These are phyloP conservation scores for Furcasterigmium sp. DNA, from an alignment of 2,329 filamentous ascomycete genomes.

Conservation along the genomic window DNA sequence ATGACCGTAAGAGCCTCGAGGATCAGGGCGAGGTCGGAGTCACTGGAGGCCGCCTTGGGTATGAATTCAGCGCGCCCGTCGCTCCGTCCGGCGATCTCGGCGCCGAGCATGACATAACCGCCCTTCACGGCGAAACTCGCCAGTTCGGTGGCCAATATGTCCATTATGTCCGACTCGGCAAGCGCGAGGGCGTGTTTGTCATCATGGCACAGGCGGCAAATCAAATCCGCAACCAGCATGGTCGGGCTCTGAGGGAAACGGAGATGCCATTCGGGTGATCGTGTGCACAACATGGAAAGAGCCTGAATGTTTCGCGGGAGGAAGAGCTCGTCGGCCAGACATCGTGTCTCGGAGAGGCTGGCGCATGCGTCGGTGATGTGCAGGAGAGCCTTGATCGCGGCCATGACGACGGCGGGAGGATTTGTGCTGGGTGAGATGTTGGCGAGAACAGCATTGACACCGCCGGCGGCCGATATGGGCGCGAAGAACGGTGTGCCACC, in stretches of 20 bases:
- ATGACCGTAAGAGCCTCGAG: conserved; percentile 74
- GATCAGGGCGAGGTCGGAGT: conserved; percentile 60
- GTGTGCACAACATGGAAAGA: conserved; percentile 30
- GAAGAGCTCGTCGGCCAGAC: conserved; percentile 63
- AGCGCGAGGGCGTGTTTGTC: conserved; percentile 68
- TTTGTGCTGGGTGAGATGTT: conserved; percentile 62
- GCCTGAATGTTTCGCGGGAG: conserved; percentile 51
- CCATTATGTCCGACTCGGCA: conserved; percentile 67
- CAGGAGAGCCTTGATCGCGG: conserved; percentile 69
- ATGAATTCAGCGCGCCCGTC: conserved; percentile 53
- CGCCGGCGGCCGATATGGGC: conserved; percentile 63
- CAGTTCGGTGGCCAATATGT: conserved; percentile 70
- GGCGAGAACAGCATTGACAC: conserved; percentile 65
- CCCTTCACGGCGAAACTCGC: conserved; percentile 64
- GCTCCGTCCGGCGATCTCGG: conserved; percentile 47
- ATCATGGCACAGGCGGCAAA: conserved; percentile 58
- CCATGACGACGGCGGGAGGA: conserved; percentile 61
- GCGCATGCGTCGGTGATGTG: conserved; percentile 63
- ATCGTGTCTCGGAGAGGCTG: conserved; percentile 39
- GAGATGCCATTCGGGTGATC: neutral
- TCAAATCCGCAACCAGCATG: conserved; percentile 50
- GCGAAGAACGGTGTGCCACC: conserved; percentile 75
- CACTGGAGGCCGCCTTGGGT: conserved; percentile 55
- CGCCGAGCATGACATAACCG: conserved; percentile 63
- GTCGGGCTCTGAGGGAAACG: conserved; percentile 52